Percentiles rank a stretch among this genome's conserved stretches.
Conservation (phyloP, 441 rosid species). For the Mallotus japonicus region DNA sequence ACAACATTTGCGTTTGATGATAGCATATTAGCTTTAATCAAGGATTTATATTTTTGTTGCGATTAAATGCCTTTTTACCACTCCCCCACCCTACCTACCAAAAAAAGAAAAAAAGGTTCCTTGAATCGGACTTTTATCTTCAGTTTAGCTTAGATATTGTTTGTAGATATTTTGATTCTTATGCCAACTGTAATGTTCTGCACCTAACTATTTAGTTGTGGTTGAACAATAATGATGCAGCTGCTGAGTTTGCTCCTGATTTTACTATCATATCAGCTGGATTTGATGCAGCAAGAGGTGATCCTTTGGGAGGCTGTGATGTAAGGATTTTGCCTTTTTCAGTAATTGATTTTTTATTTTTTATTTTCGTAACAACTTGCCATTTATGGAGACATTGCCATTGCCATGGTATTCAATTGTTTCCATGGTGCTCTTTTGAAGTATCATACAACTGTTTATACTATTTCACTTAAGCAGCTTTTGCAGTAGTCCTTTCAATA, state of each 20-base stretch:
- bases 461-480: neutral
- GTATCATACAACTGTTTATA: neutral
- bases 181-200: slow-evolving; percentile 5
- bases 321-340: slow-evolving; percentile 41
- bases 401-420: slow-evolving; percentile 13
- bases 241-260: slow-evolving; percentile 89
- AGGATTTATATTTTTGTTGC: neutral
- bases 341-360: neutral
- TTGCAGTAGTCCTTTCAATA: slow-evolving; percentile 2
- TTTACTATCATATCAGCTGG: slow-evolving; percentile 95
- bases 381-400: neutral
- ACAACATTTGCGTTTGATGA: neutral
- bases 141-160: neutral
- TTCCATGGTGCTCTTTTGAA: neutral
- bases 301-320: slow-evolving; percentile 96
- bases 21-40: neutral
- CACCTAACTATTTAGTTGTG: slow-evolving; percentile 23
- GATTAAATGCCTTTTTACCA: neutral
- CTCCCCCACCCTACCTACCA: no score
- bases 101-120: no score
- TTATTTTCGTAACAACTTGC: neutral
- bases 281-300: slow-evolving; percentile 99
- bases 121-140: neutral
- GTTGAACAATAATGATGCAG: slow-evolving; percentile 45
- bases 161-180: slow-evolving; percentile 12